These are phyloP conservation scores for Amborella trichopoda DNA, from an alignment of 164 flowering plant species.

Conservation along the genomic window DNA sequence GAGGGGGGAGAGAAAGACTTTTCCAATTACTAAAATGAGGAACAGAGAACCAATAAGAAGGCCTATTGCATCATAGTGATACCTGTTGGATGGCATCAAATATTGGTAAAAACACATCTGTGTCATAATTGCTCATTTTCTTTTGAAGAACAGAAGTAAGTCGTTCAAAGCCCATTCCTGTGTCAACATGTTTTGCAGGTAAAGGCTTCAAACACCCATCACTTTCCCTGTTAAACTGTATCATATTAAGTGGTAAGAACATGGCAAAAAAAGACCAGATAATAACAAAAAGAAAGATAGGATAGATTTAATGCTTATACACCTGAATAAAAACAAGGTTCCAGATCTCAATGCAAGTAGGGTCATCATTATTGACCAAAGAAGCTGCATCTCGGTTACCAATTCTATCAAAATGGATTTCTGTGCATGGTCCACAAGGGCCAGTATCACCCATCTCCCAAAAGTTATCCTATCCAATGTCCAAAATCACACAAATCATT, in stretches of 20 bases:
- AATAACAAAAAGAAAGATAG: neutral
- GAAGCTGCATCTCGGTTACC: constrained; percentile 78
- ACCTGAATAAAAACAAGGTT: constrained; percentile 98
- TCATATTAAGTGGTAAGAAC: no score
- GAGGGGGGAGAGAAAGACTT: no score
- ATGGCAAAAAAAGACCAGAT: constrained; percentile 4
- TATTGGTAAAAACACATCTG: constrained; percentile 92
- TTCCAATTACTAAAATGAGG: no score
- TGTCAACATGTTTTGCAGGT: constrained; percentile 98
- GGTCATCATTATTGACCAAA: constrained; percentile 91
- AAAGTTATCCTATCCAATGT: constrained; percentile 63
- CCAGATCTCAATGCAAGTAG: constrained; percentile 98
- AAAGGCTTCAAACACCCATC: constrained; percentile 85
- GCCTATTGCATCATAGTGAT: no score
- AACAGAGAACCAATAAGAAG: no score
- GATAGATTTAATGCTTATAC: no score
- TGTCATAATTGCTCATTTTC: constrained; percentile 96
- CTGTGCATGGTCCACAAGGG: constrained; percentile 98
- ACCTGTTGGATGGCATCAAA: constrained; percentile 81
- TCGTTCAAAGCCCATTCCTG: constrained; percentile 98
- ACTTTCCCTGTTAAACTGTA: constrained; percentile 84
- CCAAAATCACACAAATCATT: no score
- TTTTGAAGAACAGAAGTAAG: constrained; percentile 89
- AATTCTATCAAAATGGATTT: constrained; percentile 90
- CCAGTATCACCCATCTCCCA: constrained; percentile 99